Evolutionary conservation across 768 basidiomycete species (phyloP).

Genomic region (Mycena maculata): DNA sequence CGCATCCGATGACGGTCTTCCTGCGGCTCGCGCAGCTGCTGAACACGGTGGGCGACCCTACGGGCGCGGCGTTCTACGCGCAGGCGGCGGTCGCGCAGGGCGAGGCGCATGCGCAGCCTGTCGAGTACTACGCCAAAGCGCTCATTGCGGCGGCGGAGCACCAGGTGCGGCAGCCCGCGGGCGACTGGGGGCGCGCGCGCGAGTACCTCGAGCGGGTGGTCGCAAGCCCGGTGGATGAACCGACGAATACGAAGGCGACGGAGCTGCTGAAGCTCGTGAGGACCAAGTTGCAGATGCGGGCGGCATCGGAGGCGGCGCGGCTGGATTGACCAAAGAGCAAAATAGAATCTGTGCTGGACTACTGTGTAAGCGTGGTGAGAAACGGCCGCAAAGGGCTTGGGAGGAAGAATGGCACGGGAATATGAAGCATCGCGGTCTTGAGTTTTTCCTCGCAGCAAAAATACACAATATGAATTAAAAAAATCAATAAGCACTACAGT

Average conservation of each 20-base stretch:
- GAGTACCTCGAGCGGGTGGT: conserved; percentile 52
- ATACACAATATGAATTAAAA: background rate
- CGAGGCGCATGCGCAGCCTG: conserved; percentile 48
- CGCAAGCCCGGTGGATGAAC: conserved; percentile 37
- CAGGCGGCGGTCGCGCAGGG: conserved; percentile 56
- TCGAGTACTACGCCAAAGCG: conserved; percentile 67
- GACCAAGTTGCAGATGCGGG: conserved; percentile 57
- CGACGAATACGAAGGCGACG: conserved; percentile 50
- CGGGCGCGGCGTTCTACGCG: conserved; percentile 64
- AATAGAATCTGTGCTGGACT: too few relatives aligned
- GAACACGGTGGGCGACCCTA: conserved; percentile 56
- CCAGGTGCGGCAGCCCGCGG: conserved; percentile 59
- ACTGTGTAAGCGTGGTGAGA: too few relatives aligned
- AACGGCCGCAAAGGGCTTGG: too few relatives aligned
- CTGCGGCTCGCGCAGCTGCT: conserved; percentile 64
- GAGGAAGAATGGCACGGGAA: too few relatives aligned
- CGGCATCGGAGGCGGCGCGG: conserved; percentile 22
- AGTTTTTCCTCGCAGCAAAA: too few relatives aligned
- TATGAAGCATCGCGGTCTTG: too few relatives aligned
- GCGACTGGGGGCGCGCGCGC: conserved; percentile 62
- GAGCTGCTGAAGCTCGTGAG: conserved; percentile 64
- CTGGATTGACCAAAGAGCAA: too few relatives aligned
- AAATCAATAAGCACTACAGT: conserved; percentile 4
- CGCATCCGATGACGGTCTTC: conserved; percentile 59
- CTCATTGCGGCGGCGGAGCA: conserved; percentile 70